Evolutionary conservation across 352 stramenopile species (phyloP).

Genomic region (Pythium utonaiense): DNA sequence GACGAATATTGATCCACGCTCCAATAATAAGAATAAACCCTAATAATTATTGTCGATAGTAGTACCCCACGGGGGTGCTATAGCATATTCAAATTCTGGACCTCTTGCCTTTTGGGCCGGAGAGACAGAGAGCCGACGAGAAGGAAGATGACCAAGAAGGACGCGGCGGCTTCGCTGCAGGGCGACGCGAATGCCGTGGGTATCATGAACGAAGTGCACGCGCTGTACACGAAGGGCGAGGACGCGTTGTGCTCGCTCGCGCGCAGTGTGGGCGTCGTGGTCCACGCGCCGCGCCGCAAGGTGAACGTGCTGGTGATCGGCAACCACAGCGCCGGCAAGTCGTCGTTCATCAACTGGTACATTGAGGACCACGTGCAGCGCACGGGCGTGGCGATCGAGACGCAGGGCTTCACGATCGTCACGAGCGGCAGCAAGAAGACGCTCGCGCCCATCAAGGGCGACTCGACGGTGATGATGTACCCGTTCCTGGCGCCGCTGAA

Average conservation of each 20-base stretch:
- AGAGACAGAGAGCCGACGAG: not conserved
- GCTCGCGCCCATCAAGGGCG: slow-evolving; percentile 56
- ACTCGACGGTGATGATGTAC: slow-evolving; percentile 59
- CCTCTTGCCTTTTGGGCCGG: no score
- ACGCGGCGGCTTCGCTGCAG: not conserved
- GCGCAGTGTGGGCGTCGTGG: slow-evolving; percentile 30
- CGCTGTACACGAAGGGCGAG: slow-evolving; percentile 29
- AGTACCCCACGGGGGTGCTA: not conserved
- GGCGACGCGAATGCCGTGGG: slow-evolving; percentile 28
- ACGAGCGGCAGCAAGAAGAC: slow-evolving; percentile 53
- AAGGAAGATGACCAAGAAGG: slow-evolving; percentile 3
- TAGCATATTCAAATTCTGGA: not conserved
- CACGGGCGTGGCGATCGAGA: slow-evolving; percentile 66
- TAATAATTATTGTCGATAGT: slow-evolving; percentile 8
- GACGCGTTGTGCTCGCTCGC: slow-evolving; percentile 28
- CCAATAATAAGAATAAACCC: no score
- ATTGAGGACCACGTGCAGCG: slow-evolving; percentile 52
- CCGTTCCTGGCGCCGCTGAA: slow-evolving; percentile 49
- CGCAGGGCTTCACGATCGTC: slow-evolving; percentile 62
- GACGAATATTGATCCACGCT: slow-evolving; percentile 6
- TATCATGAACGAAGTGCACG: slow-evolving; percentile 39
- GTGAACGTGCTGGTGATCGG: slow-evolving; percentile 69
- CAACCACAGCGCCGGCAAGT: slow-evolving; percentile 76
- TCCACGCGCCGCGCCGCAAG: slow-evolving; percentile 56
- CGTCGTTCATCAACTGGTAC: slow-evolving; percentile 76